Base-by-base conservation (phyloP, 78 protist species). In the Dictyostelium capitatum region DNA sequence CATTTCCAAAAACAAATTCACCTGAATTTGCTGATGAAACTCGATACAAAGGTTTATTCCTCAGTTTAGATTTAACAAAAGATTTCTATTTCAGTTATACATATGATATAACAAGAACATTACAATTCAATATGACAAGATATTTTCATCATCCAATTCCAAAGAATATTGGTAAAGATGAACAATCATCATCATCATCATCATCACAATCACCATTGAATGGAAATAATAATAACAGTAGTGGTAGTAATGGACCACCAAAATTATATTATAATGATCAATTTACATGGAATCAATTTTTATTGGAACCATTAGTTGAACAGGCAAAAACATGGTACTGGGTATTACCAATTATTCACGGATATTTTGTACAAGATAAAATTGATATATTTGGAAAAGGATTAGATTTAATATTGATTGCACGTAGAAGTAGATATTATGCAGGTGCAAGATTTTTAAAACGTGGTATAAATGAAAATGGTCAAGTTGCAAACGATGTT, bases 361-460 rank as follows among this genome's bases (percentile, higher is more conserved):
- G 99, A 37, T 98, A 57, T 79, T 83, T 96, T 74, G 30, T 82
- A 1, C 99, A 98, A 37, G 43, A 28, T 20, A 64, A 75, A 46
- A 51, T 95, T 32, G 70, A 53, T 32, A 11, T 75, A 14, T 82
- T 37, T 47, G 97, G 98, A 4, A 30, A 64, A 11, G 51, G 37
- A 10, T 20, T 98, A 47, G 72, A 51, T 28, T 17, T 99, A 43
- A 94, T 97, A 15, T 89, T 99, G 23, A 96, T 99, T 17, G 99
- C 99, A 32, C 73, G 99, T 23, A 69, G 99, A 3, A 94, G 98
- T 14, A 83, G 99, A 19, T 54, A 87, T 30, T 99, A 83, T 56
- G 99, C 99, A 4, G 99, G 99, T 37, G 97, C 99, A 23, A 96
- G 99, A 30, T 98, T 95, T 75, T 91, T 98, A 19, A 99, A 99